Percentiles rank a stretch among this genome's conserved stretches.
These are phyloP conservation scores for Microcera coccophila DNA, from an alignment of 2,329 filamentous ascomycete species.

Conservation along the genomic window DNA sequence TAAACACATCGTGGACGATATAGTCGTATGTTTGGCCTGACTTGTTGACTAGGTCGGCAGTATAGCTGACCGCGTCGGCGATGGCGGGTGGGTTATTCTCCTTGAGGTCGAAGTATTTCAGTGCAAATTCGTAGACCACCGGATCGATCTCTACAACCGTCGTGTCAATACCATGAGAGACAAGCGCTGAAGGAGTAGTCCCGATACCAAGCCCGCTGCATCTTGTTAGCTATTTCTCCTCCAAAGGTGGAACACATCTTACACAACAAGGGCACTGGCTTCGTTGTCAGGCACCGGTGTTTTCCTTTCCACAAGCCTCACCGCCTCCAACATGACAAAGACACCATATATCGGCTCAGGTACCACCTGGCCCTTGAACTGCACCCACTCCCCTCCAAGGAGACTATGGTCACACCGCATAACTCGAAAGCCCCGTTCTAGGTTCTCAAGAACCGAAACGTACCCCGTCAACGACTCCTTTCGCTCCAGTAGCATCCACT, in stretches of 20 bases:
- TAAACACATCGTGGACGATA: conserved; percentile 97
- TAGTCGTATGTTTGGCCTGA: conserved; percentile 67
- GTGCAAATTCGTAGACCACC: conserved; percentile 77
- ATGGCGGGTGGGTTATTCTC: conserved; percentile 75
- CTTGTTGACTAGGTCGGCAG: conserved; percentile 42
- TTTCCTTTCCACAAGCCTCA: conserved; percentile 68
- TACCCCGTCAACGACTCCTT: conserved; percentile 88
- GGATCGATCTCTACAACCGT: conserved; percentile 95
- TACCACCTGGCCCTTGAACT: conserved; percentile 50
- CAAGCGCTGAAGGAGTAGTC: conserved; percentile 81
- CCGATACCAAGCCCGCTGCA: conserved; percentile 85
- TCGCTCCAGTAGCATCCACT: conserved; percentile 75
- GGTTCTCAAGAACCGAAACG: conserved; percentile 80
- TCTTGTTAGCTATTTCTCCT: not conserved
- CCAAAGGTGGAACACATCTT: conserved; percentile 34
- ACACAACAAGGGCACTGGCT: conserved; percentile 82
- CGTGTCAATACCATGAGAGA: conserved; percentile 83
- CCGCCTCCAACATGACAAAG: conserved; percentile 93
- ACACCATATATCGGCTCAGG: conserved; percentile 90
- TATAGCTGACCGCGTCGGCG: conserved; percentile 74
- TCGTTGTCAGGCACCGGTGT: conserved; percentile 55
- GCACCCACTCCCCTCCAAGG: conserved; percentile 85
- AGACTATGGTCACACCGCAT: conserved; percentile 93
- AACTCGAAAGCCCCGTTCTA: conserved; percentile 66
- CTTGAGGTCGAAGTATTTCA: conserved; percentile 76